Conservation (phyloP, 257 asterid genomes). For the Solanum etuberosum region DNA sequence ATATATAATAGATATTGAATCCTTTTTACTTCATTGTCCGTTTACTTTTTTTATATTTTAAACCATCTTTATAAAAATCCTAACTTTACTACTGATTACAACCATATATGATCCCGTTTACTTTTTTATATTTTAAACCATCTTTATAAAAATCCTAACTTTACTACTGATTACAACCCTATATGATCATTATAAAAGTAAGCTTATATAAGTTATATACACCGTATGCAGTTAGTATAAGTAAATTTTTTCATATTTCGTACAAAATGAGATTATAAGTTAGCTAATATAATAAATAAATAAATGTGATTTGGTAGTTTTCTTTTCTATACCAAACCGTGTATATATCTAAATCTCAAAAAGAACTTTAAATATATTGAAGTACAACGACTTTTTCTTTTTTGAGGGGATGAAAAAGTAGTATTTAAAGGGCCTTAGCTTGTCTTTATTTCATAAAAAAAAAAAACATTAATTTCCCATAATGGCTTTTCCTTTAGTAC, state of each 20-base stretch:
- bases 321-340: background rate
- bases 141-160: background rate
- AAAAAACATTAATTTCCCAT: background rate
- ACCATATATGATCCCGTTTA: background rate
- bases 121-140: background rate
- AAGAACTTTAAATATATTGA: background rate
- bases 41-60: background rate
- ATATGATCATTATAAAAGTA: background rate
- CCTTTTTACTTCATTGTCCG: background rate
- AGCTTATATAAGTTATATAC: background rate
- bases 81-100: rapidly evolving
- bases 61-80: background rate
- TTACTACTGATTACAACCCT: background rate
- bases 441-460: background rate
- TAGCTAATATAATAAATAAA: background rate
- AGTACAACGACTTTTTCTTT: background rate
- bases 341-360: background rate
- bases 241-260: background rate
- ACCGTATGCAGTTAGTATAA: background rate
- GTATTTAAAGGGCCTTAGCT: background rate
- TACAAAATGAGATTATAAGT: background rate
- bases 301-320: background rate
- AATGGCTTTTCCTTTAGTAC: slow-evolving; percentile 20
- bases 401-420: background rate
- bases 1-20: background rate